Evolutionary conservation across 345 rosid species (phyloP), one percentile per base, ranked within the genome.

Genomic region (Salix brachista): DNA sequence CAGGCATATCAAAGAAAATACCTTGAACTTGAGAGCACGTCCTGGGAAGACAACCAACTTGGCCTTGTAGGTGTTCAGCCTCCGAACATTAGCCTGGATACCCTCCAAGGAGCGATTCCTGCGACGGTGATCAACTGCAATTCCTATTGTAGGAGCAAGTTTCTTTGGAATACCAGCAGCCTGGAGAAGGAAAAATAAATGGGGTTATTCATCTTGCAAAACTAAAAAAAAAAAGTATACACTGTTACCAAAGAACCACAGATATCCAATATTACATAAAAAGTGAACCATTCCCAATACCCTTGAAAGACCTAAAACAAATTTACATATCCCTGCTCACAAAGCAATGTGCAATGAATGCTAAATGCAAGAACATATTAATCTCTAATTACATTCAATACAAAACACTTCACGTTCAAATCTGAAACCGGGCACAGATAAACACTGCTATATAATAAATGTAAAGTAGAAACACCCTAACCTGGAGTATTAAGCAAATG

Each of bases 1-100:
- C 26, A 1, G 8, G 4, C 30, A 50, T 9, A 36, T 18, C 0
- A 3, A 32, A n/a, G 3, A 36, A 67, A 21, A 77, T 84, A 92
- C 98, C 94, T 91, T 94, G 60, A 79, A 71, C 77, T 88, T 89
- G 83, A 81, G 87, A 11, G 93, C 72, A 0, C 84, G 79, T 73
- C 95, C 87, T 2, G 97, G 97, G 90, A 94, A 92, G 34, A 94
- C 92, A 46, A 92, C 94, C 77, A 94, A 75, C 76, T 90, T 92
- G n/a, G 91, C 93, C 88, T 87, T 92, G 91, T 86, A 92, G 12
- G 98, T 90, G 83, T 94, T 94, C 64, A 94, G 79, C 87, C 98
- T 92, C 82, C 88, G 97, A 34, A 91, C 86, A 82, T 94, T 94
- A 75, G 87, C 65, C 52, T 90, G 98, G n/a, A 92, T 87, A 74